These are phyloP conservation scores for Dioszegia hungarica DNA, from an alignment of 768 basidiomycete species.

Conservation along the genomic window DNA sequence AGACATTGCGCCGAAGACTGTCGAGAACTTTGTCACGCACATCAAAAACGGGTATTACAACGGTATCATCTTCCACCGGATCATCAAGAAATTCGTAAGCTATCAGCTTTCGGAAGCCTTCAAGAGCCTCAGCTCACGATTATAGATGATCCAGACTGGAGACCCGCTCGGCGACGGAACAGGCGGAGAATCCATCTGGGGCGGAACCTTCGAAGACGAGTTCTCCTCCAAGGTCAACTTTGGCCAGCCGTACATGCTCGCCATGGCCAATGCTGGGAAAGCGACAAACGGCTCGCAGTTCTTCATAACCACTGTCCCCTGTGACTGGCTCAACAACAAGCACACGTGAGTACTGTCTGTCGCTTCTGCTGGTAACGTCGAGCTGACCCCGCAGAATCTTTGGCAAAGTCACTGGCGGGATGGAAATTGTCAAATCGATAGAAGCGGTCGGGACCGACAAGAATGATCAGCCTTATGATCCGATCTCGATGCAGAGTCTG, in stretches of 20 bases:
- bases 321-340: slow-evolving; percentile 75
- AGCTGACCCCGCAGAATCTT: slow-evolving; percentile 62
- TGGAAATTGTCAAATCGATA: slow-evolving; percentile 85
- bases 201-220: slow-evolving; percentile 93
- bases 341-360: slow-evolving; percentile 48
- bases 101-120: background rate
- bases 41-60: slow-evolving; percentile 86
- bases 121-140: background rate
- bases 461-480: slow-evolving; percentile 82
- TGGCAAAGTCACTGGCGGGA: slow-evolving; percentile 75
- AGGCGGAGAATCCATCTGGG: slow-evolving; percentile 92
- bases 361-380: background rate
- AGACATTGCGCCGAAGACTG: slow-evolving; percentile 83
- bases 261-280: slow-evolving; percentile 67
- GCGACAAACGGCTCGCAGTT: slow-evolving; percentile 93
- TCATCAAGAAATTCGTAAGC: slow-evolving; percentile 84
- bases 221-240: slow-evolving; percentile 83
- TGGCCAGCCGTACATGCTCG: slow-evolving; percentile 93
- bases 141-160: slow-evolving; percentile 64
- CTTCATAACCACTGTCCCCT: slow-evolving; percentile 93
- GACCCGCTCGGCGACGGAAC: slow-evolving; percentile 83
- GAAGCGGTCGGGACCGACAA: slow-evolving; percentile 55
- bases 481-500: slow-evolving; percentile 67
- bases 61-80: slow-evolving; percentile 89
- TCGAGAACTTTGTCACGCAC: slow-evolving; percentile 96